phyloP scores from a whole-genome alignment of 805 yeast genomes.

The Candida koratica region DNA sequence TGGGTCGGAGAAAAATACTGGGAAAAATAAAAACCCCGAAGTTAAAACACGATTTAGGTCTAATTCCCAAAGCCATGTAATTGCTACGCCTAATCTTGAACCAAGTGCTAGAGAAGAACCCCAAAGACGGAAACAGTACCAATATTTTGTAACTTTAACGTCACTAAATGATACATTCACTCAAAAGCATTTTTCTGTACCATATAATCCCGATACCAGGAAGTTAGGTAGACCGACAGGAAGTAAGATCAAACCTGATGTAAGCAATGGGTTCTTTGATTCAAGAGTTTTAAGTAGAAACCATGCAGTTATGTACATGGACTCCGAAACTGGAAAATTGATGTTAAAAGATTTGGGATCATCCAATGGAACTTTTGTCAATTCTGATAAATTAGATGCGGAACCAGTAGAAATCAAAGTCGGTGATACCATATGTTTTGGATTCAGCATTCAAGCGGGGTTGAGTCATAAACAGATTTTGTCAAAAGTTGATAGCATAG shows the following conservation, averaged over 20 bases:
- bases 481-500: conserved; percentile 73
- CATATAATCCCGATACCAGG: conserved; percentile 74
- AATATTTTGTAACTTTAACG: conserved; percentile 63
- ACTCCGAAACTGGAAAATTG: conserved; percentile 56
- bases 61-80: conserved; percentile 41
- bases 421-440: conserved; percentile 90
- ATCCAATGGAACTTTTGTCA: conserved; percentile 92
- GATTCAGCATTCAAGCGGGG: conserved; percentile 75
- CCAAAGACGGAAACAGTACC: conserved; percentile 24
- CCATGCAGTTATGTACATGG: conserved; percentile 88
- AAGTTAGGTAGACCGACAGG: conserved; percentile 89
- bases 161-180: conserved; percentile 82
- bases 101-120: conserved; percentile 13
- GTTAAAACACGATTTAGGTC: conserved; percentile 28
- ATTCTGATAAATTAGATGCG: conserved; percentile 62
- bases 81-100: conserved; percentile 21
- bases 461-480: conserved; percentile 81
- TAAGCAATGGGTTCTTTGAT: conserved; percentile 90
- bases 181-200: conserved; percentile 72
- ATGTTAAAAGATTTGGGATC: conserved; percentile 83
- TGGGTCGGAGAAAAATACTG: background rate
- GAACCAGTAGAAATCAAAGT: conserved; percentile 61
- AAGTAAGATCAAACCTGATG: conserved; percentile 51
- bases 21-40: conserved; percentile 2
- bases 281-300: conserved; percentile 88